These are phyloP conservation scores for Lepidium aucheri DNA, from an alignment of 345 rosid species.

Conservation along the genomic window DNA sequence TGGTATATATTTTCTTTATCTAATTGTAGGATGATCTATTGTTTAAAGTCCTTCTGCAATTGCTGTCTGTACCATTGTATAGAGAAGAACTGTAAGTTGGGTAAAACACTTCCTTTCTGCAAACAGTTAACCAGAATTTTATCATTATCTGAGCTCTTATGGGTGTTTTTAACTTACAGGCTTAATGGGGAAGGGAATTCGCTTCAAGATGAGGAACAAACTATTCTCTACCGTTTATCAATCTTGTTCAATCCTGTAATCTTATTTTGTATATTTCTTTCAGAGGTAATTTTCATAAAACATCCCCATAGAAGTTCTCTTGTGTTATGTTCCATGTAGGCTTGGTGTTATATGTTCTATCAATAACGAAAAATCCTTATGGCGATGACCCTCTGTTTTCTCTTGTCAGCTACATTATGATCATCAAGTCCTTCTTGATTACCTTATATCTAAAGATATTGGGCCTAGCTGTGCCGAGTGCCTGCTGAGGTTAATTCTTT, in stretches of 20 bases:
- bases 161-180: slow-evolving; percentile 28
- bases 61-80: slow-evolving; percentile 38
- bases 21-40: slow-evolving; percentile 68
- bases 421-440: slow-evolving; percentile 91
- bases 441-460: slow-evolving; percentile 72
- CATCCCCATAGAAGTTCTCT: neutral
- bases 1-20: neutral
- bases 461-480: slow-evolving; percentile 74
- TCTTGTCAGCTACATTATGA: slow-evolving; percentile 65
- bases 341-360: slow-evolving; percentile 1
- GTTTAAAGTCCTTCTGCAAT: slow-evolving; percentile 67
- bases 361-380: neutral
- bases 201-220: slow-evolving; percentile 29
- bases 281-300: slow-evolving; percentile 44
- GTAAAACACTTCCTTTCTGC: slow-evolving; percentile 8
- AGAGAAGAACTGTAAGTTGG: slow-evolving; percentile 42
- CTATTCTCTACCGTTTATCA: slow-evolving; percentile 33
- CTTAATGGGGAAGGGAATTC: slow-evolving; percentile 22
- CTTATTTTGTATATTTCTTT: slow-evolving; percentile 67
- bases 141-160: neutral
- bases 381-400: neutral
- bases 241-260: slow-evolving; percentile 52
- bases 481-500: slow-evolving; percentile 53
- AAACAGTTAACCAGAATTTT: neutral
- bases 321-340: neutral